Evolutionary conservation across 2,329 filamentous ascomycete genomes (phyloP), one percentile per base, ranked within the genome.

Genomic region (Delphinella strobiligena): DNA sequence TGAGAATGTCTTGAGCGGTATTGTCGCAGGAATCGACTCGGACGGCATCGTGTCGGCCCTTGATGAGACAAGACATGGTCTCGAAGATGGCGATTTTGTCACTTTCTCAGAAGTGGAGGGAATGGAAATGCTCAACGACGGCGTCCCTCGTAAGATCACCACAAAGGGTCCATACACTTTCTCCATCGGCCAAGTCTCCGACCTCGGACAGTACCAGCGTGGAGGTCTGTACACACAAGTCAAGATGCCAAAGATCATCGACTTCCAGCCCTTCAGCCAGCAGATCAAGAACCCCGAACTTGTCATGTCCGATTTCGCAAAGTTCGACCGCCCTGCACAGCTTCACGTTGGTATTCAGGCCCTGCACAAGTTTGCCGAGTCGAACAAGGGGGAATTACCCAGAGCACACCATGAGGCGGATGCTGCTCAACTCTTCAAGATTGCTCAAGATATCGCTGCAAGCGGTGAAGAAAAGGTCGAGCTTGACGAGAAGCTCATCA

Each of bases 121-220:
- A 16, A 85, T 98, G 83, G 88, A 94, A 45, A 78, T 63, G 4
- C 63, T 98, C 46, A 98, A 98, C 59, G 75, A 75, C 51, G 74
- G 76, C 33, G 83, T 85, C 46, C 89, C 91, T 36, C 78, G 84
- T 50, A 94, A 95, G 67, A 76, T 98, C 45, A 85, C 82, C 3
- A 87, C 95, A 36, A 95, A 93, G 66, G 91, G 68, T 4, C 91
- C 91, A 3, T 98, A 96, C 61, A 94, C 88, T 7, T 98, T 98
- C 64, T 91, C 86, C 11, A 95, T 98, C 51, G 91, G 89, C 31
- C 86, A 95, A 58, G 86, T 96, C 8, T 85, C 83, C 17, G 80
- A 77, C 4, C 71, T 95, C 27, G 91, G 91, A 27, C 72, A 83
- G 53, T 98, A 98, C 67, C 69, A 84, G 67, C 75, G 82, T 37